A percentile compares a stretch with the other conserved stretches of the same genome.
Conservation (phyloP, 2,329 filamentous ascomycete species). For the Erysiphe neolycopersici region DNA sequence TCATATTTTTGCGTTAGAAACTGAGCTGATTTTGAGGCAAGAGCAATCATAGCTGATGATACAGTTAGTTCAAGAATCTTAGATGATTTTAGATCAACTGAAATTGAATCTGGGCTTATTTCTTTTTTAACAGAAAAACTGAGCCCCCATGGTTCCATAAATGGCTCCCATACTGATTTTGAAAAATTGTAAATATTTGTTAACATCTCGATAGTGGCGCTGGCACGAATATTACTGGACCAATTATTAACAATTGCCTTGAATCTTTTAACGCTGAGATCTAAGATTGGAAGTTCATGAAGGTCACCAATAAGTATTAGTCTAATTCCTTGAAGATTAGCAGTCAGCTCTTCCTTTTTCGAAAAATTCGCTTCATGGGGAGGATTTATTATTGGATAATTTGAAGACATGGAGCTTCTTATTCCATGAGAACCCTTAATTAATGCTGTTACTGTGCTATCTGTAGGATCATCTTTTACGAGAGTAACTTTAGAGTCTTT, state of each 20-base stretch:
- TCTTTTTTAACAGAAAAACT: slow-evolving; percentile 70
- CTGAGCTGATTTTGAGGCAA: slow-evolving; percentile 76
- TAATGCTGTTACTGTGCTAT: background rate
- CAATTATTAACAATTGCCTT: slow-evolving; percentile 67
- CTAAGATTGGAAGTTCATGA: slow-evolving; percentile 83
- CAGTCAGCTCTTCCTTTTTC: slow-evolving; percentile 50
- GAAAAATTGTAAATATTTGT: slow-evolving; percentile 98
- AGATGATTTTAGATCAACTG: slow-evolving; percentile 65
- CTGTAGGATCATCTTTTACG: background rate
- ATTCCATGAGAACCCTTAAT: background rate
- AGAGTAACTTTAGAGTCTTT: background rate
- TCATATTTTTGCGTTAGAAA: slow-evolving; percentile 78
- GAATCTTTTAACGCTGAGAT: slow-evolving; percentile 81
- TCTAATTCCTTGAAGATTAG: slow-evolving; percentile 65
- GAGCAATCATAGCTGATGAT: slow-evolving; percentile 76
- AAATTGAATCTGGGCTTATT: slow-evolving; percentile 44
- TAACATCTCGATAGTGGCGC: slow-evolving; percentile 78
- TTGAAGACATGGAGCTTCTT: background rate
- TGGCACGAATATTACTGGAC: slow-evolving; percentile 65
- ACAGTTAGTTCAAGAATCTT: slow-evolving; percentile 80
- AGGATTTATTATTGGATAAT: background rate
- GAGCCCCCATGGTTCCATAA: slow-evolving; percentile 92
- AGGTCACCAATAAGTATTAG: slow-evolving; percentile 86
- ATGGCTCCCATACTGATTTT: slow-evolving; percentile 91
- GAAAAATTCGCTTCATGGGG: background rate